These are phyloP conservation scores for Ogataea polymorpha DNA, from an alignment of 805 yeast species.

Conservation along the genomic window DNA sequence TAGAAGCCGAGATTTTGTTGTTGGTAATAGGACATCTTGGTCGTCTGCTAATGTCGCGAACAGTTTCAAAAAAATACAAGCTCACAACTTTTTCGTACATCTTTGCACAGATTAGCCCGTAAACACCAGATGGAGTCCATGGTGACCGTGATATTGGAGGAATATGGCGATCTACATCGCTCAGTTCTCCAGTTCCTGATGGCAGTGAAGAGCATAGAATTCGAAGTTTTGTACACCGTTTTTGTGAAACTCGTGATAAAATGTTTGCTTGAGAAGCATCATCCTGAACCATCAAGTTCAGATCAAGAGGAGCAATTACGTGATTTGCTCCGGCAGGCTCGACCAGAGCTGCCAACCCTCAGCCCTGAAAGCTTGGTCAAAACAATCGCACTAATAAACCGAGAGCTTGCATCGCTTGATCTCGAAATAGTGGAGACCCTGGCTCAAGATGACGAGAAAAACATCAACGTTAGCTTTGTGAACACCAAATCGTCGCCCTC, in stretches of 20 bases:
- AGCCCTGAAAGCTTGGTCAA: conserved; percentile 9
- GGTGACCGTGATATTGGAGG: neutral
- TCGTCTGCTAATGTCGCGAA: neutral
- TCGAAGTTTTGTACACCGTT: conserved; percentile 8
- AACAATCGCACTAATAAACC: conserved; percentile 25
- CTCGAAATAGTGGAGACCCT: conserved; percentile 35
- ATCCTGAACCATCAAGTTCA: neutral
- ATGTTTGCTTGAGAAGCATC: neutral
- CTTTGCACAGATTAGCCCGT: neutral
- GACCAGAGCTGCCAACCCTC: conserved; percentile 3
- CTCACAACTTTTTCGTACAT: neutral
- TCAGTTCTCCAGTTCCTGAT: conserved; percentile 18
- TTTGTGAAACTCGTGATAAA: conserved; percentile 9
- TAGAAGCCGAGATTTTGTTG: conserved; percentile 24
- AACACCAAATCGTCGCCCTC: conserved; percentile 40
- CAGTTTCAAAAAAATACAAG: neutral
- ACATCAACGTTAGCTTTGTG: conserved; percentile 25
- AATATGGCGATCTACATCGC: conserved; percentile 16
- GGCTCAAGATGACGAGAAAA: conserved; percentile 34
- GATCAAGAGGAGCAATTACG: conserved; percentile 1
- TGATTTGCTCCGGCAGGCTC: conserved; percentile 1
- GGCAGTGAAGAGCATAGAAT: conserved; percentile 12
- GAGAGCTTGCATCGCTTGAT: conserved; percentile 35
- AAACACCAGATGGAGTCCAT: neutral
- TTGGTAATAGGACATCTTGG: conserved; percentile 35